A percentile compares a stretch with the other conserved stretches of the same genome.
These are phyloP conservation scores for Triticum urartu DNA, from an alignment of 176 grass and related monocot species.

Conservation along the genomic window DNA sequence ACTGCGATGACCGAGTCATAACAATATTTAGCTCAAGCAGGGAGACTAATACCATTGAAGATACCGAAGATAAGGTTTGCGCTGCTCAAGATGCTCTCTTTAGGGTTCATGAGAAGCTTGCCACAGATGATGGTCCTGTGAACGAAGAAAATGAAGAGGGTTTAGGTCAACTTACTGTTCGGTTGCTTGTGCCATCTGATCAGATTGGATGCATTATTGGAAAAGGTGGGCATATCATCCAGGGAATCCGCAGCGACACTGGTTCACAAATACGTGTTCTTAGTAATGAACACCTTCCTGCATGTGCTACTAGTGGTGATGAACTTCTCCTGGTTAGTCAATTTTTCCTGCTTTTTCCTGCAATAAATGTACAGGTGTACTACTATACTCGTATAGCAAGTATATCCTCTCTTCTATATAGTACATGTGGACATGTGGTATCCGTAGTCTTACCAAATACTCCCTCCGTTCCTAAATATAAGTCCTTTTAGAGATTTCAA, in stretches of 20 bases:
- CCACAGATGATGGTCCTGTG: slow-evolving; percentile 49
- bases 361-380: slow-evolving; percentile 12
- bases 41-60: slow-evolving; percentile 70
- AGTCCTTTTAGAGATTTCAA: too few species aligned
- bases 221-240: slow-evolving; percentile 90
- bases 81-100: slow-evolving; percentile 92
- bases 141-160: slow-evolving; percentile 68
- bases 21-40: slow-evolving; percentile 86
- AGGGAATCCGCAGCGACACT: slow-evolving; percentile 79
- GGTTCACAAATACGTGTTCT: slow-evolving; percentile 88
- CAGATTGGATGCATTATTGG: slow-evolving; percentile 99
- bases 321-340: slow-evolving; percentile 81
- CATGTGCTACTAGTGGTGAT: slow-evolving; percentile 85
- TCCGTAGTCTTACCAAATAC: slow-evolving; percentile 9
- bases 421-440: background rate
- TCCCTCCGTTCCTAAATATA: too few species aligned
- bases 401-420: background rate
- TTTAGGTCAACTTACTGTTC: slow-evolving; percentile 55
- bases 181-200: slow-evolving; percentile 90
- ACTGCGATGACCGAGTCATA: slow-evolving; percentile 80
- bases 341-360: background rate
- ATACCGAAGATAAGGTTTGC: slow-evolving; percentile 68
- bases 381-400: background rate
- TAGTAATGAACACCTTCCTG: slow-evolving; percentile 79
- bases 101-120: slow-evolving; percentile 80